These are phyloP conservation scores for Macrolepiota dolichaula DNA, from an alignment of 768 basidiomycete genomes.

Conservation along the genomic window DNA sequence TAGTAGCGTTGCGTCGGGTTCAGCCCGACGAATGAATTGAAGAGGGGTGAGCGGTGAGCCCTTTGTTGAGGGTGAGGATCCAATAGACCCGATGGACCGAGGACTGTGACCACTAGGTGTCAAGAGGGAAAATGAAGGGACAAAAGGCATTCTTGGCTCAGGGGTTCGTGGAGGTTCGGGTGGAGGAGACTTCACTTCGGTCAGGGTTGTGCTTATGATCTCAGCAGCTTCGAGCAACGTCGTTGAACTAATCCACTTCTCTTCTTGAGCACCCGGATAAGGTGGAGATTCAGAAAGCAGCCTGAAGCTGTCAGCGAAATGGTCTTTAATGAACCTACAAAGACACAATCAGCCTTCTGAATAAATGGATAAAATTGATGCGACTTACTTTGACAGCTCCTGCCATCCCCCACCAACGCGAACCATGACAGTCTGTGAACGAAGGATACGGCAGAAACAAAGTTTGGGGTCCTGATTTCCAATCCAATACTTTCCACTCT, in stretches of 20 bases:
- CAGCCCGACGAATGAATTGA: conserved; percentile 83
- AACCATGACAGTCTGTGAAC: conserved; percentile 94
- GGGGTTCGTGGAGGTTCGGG: conserved; percentile 58
- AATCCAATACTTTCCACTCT: conserved; percentile 96
- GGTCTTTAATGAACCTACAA: conserved; percentile 77
- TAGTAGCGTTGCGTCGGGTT: conserved; percentile 46
- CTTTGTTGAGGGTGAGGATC: conserved; percentile 43
- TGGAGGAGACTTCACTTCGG: conserved; percentile 23
- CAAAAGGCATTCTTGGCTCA: conserved; percentile 51
- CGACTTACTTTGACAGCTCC: conserved; percentile 80
- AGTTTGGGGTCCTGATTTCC: conserved; percentile 87
- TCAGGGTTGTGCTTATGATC: background rate
- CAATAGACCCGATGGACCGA: conserved; percentile 46
- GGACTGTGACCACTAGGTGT: conserved; percentile 53
- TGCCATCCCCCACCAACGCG: conserved; percentile 94
- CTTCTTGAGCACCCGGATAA: conserved; percentile 49
- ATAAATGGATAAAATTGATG: background rate
- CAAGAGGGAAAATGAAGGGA: conserved; percentile 69
- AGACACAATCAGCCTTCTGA: conserved; percentile 8
- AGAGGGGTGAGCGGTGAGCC: conserved; percentile 77
- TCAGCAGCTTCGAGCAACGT: conserved; percentile 61
- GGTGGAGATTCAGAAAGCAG: conserved; percentile 65
- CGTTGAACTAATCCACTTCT: conserved; percentile 83
- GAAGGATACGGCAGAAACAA: conserved; percentile 88
- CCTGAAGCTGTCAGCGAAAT: conserved; percentile 82